Percentiles rank a stretch among this genome's conserved stretches.
Conservation (phyloP, 495 filamentous ascomycete species). For the Tuber calosporum region DNA sequence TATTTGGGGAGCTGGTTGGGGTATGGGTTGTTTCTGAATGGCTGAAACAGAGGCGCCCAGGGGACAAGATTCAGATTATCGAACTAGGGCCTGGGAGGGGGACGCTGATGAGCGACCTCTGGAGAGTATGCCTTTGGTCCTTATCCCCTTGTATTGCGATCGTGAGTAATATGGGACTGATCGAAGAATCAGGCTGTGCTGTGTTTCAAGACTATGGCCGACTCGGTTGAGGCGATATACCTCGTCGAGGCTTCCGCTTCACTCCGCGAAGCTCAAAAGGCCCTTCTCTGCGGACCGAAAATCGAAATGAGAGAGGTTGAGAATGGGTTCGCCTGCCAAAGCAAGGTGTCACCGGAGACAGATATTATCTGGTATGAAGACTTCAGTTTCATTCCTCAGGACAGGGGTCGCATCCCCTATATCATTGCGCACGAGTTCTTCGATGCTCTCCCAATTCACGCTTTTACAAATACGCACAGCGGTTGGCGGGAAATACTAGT, state of each 20-base stretch:
- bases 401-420: constrained; percentile 62
- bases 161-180: not conserved
- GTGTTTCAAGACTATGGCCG: constrained; percentile 54
- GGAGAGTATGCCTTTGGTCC: constrained; percentile 56
- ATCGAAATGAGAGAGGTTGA: constrained; percentile 61
- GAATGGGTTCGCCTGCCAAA: constrained; percentile 65
- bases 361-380: constrained; percentile 88
- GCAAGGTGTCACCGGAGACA: constrained; percentile 60
- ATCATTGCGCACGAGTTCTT: constrained; percentile 98
- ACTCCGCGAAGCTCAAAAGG: constrained; percentile 67
- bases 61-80: constrained; percentile 69
- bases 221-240: constrained; percentile 74
- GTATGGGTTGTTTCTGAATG: constrained; percentile 95
- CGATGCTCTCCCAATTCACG: constrained; percentile 95
- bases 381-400: constrained; percentile 64
- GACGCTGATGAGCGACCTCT: constrained; percentile 93
- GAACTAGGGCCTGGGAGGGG: constrained; percentile 92
- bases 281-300: constrained; percentile 72
- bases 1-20: constrained; percentile 89
- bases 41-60: constrained; percentile 74
- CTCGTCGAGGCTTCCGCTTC: constrained; percentile 80
- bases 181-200: not conserved
- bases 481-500: constrained; percentile 49
- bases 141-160: constrained; percentile 10
- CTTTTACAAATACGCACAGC: constrained; percentile 61